A percentile compares a stretch with the other conserved stretches of the same genome.
phyloP scores from a whole-genome alignment of 164 flowering plant genomes.

The Stephania yunnanensis region DNA sequence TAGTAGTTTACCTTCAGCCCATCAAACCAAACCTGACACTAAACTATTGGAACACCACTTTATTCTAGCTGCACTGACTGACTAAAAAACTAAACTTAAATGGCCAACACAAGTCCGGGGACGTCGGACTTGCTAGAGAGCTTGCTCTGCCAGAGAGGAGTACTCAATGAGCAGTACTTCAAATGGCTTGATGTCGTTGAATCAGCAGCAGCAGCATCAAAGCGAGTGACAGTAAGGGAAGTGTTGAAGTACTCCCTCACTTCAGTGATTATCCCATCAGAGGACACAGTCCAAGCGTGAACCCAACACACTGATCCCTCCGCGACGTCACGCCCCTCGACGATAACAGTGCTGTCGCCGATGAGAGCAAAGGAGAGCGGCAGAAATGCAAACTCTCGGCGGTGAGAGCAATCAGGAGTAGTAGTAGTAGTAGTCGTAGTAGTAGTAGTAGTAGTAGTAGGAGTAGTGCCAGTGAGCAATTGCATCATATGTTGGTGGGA shows the following conservation, averaged over 20 bases:
- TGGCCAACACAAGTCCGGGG: constrained; percentile 74
- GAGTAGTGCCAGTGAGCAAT: constrained; percentile 49
- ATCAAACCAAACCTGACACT: not conserved
- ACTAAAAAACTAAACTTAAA: constrained; percentile 13
- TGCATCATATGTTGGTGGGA: constrained; percentile 82
- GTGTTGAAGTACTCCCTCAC: constrained; percentile 78
- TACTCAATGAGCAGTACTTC: constrained; percentile 29
- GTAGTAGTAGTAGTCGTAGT: not conserved
- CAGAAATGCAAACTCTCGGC: constrained; percentile 25
- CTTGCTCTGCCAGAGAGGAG: constrained; percentile 65
- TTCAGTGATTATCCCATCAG: constrained; percentile 70
- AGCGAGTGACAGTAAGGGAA: constrained; percentile 56
- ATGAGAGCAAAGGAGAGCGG: constrained; percentile 40
- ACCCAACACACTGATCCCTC: constrained; percentile 52
- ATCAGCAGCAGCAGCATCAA: constrained; percentile 11
- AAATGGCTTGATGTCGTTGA: not conserved
- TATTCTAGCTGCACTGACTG: not conserved
- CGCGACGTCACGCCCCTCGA: constrained; percentile 50
- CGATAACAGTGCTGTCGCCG: constrained; percentile 50
- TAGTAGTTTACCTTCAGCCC: not conserved
- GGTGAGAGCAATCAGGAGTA: not conserved
- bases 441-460: not conserved
- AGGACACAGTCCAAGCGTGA: constrained; percentile 65
- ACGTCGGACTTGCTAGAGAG: constrained; percentile 53
- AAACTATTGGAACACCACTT: not conserved